These are phyloP conservation scores for Hippophae tibetana DNA, from an alignment of 306 rosid species.

Conservation along the genomic window DNA sequence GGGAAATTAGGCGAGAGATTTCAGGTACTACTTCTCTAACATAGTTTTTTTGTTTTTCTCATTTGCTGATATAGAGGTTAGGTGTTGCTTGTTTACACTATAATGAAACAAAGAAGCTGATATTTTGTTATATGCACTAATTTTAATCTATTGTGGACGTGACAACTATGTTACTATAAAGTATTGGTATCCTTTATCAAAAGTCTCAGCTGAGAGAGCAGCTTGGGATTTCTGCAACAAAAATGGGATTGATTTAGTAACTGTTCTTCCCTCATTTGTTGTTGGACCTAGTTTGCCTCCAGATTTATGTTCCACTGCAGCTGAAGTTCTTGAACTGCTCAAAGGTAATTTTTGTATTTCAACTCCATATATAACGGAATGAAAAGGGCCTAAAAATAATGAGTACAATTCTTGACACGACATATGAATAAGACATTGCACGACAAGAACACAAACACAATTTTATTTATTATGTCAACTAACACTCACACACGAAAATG, in stretches of 20 bases:
- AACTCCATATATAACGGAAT: too few relatives aligned
- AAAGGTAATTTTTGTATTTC: slow-evolving; percentile 28
- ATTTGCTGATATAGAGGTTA: neutral
- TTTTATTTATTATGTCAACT: too few relatives aligned
- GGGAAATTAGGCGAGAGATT: slow-evolving; percentile 41
- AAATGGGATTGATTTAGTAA: slow-evolving; percentile 52
- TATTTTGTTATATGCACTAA: too few relatives aligned
- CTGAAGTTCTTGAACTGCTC: slow-evolving; percentile 65
- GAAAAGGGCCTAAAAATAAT: too few relatives aligned
- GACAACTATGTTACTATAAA: neutral
- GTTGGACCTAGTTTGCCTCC: slow-evolving; percentile 65
- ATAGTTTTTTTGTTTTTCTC: neutral
- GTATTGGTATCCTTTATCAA: slow-evolving; percentile 73
- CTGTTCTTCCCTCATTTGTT: slow-evolving; percentile 56
- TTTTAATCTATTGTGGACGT: neutral
- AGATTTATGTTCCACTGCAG: slow-evolving; percentile 69
- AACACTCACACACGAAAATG: too few relatives aligned
- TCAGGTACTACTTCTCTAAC: too few relatives aligned
- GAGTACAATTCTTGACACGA: too few relatives aligned
- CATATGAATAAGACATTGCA: too few relatives aligned
- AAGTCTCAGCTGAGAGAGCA: slow-evolving; percentile 65
- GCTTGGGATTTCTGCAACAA: slow-evolving; percentile 80
- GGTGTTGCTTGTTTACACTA: too few relatives aligned
- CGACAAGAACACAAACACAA: too few relatives aligned
- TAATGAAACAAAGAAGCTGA: too few relatives aligned